A percentile compares a stretch with the other conserved stretches of the same genome.
phyloP scores from a whole-genome alignment of 2,329 filamentous ascomycete genomes.

The Fusarium multiceps region DNA sequence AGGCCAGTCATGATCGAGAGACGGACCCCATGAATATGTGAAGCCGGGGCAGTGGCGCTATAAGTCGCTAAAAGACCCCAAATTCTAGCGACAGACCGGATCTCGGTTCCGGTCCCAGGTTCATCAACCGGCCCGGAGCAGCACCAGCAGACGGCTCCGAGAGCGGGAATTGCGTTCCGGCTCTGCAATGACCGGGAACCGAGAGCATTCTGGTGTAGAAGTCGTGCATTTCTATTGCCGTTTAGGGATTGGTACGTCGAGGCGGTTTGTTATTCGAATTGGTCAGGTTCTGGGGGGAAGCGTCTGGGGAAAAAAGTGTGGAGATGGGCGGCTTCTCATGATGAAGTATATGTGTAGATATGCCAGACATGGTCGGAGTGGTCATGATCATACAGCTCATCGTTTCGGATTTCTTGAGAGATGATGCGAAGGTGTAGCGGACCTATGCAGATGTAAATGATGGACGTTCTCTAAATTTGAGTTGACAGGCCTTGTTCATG shows the following conservation, averaged over 20 bases:
- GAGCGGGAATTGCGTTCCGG: conserved; percentile 27
- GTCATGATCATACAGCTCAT: neutral
- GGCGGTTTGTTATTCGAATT: neutral
- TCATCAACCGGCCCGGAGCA: conserved; percentile 1
- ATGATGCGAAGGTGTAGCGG: neutral
- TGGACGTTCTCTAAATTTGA: neutral
- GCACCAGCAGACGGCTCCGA: conserved; percentile 9
- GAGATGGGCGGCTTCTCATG: conserved; percentile 17
- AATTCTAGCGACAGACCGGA: conserved; percentile 28
- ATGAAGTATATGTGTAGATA: neutral
- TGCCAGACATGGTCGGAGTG: neutral
- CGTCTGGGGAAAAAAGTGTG: conserved; percentile 29
- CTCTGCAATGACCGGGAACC: conserved; percentile 41
- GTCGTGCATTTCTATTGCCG: conserved; percentile 14
- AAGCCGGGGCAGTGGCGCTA: conserved; percentile 3
- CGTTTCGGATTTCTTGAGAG: neutral
- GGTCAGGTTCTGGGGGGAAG: neutral
- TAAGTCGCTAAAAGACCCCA: conserved; percentile 8
- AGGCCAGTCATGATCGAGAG: conserved; percentile 9
- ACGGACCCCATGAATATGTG: conserved; percentile 10
- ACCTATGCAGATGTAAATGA: neutral
- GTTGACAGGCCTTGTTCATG: neutral
- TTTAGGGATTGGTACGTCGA: conserved; percentile 15
- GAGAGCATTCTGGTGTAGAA: conserved; percentile 10
- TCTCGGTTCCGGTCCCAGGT: conserved; percentile 35